phyloP scores from a whole-genome alignment of 768 basidiomycete species.

The Hericium erinaceus region DNA sequence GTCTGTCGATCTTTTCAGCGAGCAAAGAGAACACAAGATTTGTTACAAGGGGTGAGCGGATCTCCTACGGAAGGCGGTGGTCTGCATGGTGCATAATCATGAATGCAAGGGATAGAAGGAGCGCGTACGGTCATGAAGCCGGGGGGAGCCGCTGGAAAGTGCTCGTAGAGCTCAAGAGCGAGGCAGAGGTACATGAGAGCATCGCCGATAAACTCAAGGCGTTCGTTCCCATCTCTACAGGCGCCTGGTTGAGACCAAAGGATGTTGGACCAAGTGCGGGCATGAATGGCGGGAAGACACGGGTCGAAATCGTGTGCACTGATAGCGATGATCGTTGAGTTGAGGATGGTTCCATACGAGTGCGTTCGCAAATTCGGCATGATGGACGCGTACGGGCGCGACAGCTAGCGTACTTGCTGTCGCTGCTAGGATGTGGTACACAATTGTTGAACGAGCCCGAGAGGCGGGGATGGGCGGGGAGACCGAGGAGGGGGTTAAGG shows the following conservation, averaged over 20 bases:
- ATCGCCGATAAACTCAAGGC: slow-evolving; percentile 40
- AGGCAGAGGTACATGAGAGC: slow-evolving; percentile 35
- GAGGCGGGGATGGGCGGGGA: too few relatives aligned
- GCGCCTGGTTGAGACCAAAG: slow-evolving; percentile 2
- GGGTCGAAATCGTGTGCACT: slow-evolving; percentile 17
- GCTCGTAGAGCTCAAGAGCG: slow-evolving; percentile 28
- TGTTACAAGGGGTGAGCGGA: slow-evolving; percentile 18
- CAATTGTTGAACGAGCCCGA: too few relatives aligned
- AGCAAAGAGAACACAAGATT: slow-evolving; percentile 20
- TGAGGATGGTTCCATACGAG: slow-evolving; percentile 10
- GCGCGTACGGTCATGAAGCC: slow-evolving; percentile 21
- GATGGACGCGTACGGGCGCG: background rate
- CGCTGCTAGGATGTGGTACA: too few relatives aligned
- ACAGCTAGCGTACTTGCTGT: background rate
- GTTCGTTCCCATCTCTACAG: slow-evolving; percentile 23
- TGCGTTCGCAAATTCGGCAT: background rate
- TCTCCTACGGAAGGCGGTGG: slow-evolving; percentile 23
- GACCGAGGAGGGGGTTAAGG: background rate
- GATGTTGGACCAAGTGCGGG: slow-evolving; percentile 21
- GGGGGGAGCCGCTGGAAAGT: slow-evolving; percentile 18
- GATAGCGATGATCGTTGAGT: slow-evolving; percentile 14
- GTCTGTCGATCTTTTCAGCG: slow-evolving; percentile 23
- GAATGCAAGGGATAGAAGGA: slow-evolving; percentile 2
- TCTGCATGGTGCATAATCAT: slow-evolving; percentile 25
- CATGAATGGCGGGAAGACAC: slow-evolving; percentile 25